A percentile compares a stretch with the other conserved stretches of the same genome.
These are phyloP conservation scores for Backusella sp. DNA, from an alignment of 192 early-diverging fungal genomes.

Conservation along the genomic window DNA sequence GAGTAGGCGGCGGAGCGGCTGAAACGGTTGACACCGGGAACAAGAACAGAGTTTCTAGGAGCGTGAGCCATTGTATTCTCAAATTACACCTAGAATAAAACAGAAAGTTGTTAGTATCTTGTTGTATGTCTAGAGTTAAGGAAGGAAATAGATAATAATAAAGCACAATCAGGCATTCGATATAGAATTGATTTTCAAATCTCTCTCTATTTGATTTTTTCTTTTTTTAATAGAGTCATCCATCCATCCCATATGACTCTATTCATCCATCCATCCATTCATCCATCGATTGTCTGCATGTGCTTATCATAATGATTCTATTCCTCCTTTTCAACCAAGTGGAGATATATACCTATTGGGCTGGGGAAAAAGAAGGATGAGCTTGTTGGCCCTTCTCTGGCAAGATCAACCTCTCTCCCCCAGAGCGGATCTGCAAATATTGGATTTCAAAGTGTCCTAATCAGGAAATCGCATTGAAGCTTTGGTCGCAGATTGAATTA, in stretches of 20 bases:
- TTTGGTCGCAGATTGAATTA: no score
- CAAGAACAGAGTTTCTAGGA: conserved; percentile 79
- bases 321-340: background rate
- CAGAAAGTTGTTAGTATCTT: background rate
- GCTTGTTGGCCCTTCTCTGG: background rate
- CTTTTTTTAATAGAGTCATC: background rate
- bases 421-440: no score
- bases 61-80: conserved; percentile 53
- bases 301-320: background rate
- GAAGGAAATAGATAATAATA: background rate
- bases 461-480: no score
- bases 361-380: conserved; percentile 5
- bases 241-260: no score
- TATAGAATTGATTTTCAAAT: background rate
- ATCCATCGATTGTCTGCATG: background rate
- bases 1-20: conserved; percentile 82
- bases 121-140: background rate
- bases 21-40: conserved; percentile 80
- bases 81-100: background rate
- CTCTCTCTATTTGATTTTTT: background rate
- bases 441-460: no score
- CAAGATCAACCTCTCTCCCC: background rate
- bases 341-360: background rate
- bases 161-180: background rate
- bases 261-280: no score